Evolutionary conservation across 352 stramenopile genomes (phyloP), one percentile per base, ranked within the genome.

Genomic region (Pythium brassicae): DNA sequence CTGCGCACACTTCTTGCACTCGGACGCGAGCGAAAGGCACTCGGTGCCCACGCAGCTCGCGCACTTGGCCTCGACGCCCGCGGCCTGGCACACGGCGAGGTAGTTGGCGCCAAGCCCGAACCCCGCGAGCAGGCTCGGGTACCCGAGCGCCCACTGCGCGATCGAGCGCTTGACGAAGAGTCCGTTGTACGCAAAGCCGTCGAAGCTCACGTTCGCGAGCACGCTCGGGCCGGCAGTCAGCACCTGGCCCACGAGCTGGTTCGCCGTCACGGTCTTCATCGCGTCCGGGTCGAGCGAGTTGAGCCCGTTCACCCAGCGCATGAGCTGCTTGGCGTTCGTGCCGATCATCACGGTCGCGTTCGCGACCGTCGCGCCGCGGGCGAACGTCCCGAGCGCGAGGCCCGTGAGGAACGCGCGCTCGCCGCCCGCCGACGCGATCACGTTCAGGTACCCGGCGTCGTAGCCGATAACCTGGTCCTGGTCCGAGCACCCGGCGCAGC

Each of bases 181-280:
- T 0, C 82, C 82, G 61, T 92, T 92, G 65, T 87, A 89, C 25
- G 71, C 78, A 46, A 92, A 92, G 32, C 77, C 79, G 19, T 65
- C 61, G 51, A 88, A 62, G 11, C 77, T 67, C 35, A 92, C 47
- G 27, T 66, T 59, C n/a, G 44, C 56, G 39, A 92, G 72, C 26
- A 62, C 61, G 19, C 54, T 45, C 5, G 65, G 65, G 0, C 73
- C 69, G 0, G 8, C 42, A 0, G 51, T 48, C 0, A 89, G 54
- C 58, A 89, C 84, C 14, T 27, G 60, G 14, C 86, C 19, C 47
- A 87, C 76, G 20, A 69, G 59, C 14, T 53, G 64, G 61, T 70
- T 71, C 35, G 51, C 55, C 25, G 67, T 68, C 8, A 88, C 66
- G 39, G 63, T 76, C 66, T 83, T 84, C 78, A 84, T 86, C 34